Evolutionary conservation across 1,284 basidiomycete species (phyloP).

Genomic region (Leccinum angustisporum): DNA sequence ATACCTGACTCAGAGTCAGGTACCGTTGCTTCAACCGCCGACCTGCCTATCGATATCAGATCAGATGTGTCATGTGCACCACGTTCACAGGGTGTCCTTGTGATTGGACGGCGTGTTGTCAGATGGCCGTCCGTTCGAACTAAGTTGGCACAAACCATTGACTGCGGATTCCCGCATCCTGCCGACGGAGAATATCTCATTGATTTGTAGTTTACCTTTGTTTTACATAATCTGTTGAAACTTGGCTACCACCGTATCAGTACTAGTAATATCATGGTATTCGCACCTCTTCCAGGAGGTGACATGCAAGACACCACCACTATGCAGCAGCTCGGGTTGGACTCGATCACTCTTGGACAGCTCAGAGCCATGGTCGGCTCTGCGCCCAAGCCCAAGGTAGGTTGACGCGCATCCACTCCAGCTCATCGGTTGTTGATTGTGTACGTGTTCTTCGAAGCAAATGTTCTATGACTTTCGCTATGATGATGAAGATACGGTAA

Average conservation of each 20-base stretch:
- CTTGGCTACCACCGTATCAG: conserved; percentile 6
- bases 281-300: conserved; percentile 25
- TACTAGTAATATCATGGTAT: conserved; percentile 27
- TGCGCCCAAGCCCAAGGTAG: conserved; percentile 75
- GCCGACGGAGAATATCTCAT: background rate
- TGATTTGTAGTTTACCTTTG: conserved; percentile 9
- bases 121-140: background rate
- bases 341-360: conserved; percentile 82
- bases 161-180: conserved; percentile 11
- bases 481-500: conserved; percentile 92
- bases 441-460: conserved; percentile 52
- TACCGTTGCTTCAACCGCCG: conserved; percentile 4
- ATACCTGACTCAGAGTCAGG: conserved; percentile 13
- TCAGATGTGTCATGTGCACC: conserved; percentile 4
- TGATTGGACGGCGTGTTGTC: conserved; percentile 14
- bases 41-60: conserved; percentile 20
- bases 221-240: conserved; percentile 29
- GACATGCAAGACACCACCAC: conserved; percentile 27
- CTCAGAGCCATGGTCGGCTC: conserved; percentile 72
- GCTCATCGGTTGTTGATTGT: conserved; percentile 14
- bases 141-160: conserved; percentile 9
- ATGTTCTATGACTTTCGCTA: conserved; percentile 88
- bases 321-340: conserved; percentile 41
- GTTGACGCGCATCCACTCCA: conserved; percentile 20
- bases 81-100: conserved; percentile 7